Evolutionary conservation across 345 rosid genomes (phyloP).

Genomic region (Mangifera indica): DNA sequence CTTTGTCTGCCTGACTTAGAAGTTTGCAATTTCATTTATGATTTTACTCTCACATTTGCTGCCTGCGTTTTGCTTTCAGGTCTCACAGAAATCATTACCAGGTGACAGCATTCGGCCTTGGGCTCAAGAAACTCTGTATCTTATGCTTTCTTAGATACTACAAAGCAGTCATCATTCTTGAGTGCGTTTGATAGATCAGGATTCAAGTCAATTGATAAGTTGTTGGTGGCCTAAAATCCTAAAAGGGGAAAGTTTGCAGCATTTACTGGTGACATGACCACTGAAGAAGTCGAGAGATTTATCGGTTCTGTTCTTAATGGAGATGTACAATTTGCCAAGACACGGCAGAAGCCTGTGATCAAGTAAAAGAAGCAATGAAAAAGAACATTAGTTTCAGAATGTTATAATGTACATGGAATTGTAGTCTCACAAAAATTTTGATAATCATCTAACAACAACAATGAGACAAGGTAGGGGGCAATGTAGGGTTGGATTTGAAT

Average conservation of each 20-base stretch:
- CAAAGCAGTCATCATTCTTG: conserved; percentile 58
- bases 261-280: conserved; percentile 38
- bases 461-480: neutral
- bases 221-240: conserved; percentile 76
- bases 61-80: conserved; percentile 39
- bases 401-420: conserved; percentile 12
- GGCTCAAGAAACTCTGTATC: conserved; percentile 52
- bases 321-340: conserved; percentile 57
- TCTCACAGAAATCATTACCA: conserved; percentile 67
- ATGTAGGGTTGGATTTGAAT: too few relatives aligned
- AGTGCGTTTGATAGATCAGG: conserved; percentile 61
- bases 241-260: conserved; percentile 61
- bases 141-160: conserved; percentile 62
- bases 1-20: neutral
- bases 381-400: conserved; percentile 7
- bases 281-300: conserved; percentile 73
- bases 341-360: conserved; percentile 56
- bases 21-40: neutral
- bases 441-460: neutral
- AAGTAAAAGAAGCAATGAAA: conserved; percentile 25
- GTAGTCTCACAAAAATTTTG: neutral
- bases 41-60: conserved; percentile 14
- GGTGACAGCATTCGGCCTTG: conserved; percentile 44
- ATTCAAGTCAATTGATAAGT: conserved; percentile 47
- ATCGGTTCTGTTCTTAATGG: conserved; percentile 71